phyloP scores from a whole-genome alignment of 2,329 filamentous ascomycete species.

The Trichoderma sp. region DNA sequence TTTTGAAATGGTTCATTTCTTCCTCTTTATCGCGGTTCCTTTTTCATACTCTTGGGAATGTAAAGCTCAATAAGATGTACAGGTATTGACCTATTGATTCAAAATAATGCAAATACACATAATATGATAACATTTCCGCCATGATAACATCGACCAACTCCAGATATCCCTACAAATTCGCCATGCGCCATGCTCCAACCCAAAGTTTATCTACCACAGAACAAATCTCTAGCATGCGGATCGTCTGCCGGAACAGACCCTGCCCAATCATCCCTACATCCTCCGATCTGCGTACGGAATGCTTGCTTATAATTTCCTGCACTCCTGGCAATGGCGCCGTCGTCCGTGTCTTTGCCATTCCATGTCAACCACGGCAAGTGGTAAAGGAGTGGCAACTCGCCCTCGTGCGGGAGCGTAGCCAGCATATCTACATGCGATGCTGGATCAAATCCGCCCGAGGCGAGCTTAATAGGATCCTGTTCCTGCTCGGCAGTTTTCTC shows the following conservation, averaged over 20 bases:
- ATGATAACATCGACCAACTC: background rate
- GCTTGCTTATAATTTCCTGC: conserved; percentile 57
- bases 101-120: background rate
- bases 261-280: conserved; percentile 54
- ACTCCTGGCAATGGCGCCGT: conserved; percentile 46
- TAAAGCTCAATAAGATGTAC: background rate
- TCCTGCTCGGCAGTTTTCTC: conserved; percentile 34
- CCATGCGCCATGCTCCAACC: conserved; percentile 13
- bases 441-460: conserved; percentile 46
- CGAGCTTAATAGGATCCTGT: conserved; percentile 31
- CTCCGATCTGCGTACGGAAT: conserved; percentile 70
- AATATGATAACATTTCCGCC: background rate
- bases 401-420: conserved; percentile 51
- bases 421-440: conserved; percentile 52
- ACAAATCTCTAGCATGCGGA: conserved; percentile 62
- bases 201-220: conserved; percentile 55
- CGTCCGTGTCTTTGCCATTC: conserved; percentile 57
- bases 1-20: background rate
- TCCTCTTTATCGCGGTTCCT: background rate
- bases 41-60: background rate
- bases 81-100: background rate
- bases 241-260: conserved; percentile 33
- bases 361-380: conserved; percentile 65
- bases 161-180: background rate
- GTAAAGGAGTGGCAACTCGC: conserved; percentile 48